Base-by-base conservation (phyloP, 805 yeast genomes). In the Yamadazyma paraphyllophila region DNA sequence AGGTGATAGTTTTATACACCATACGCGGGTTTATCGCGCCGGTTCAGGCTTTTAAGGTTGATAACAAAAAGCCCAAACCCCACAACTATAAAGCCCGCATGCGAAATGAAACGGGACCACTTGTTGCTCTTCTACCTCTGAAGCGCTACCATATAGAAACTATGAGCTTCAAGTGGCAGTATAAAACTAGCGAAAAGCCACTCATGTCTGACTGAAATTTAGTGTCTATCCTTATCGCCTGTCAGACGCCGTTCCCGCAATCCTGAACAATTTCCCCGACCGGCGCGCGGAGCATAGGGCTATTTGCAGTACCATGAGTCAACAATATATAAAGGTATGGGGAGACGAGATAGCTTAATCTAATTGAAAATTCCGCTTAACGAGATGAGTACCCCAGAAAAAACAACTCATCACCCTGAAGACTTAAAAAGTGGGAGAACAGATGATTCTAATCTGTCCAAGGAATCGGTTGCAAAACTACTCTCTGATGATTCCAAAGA, bases 401-500 rank as follows among this genome's bases (percentile, higher is more conserved):
- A 20, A 7, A 29, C 31, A 29, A 29, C 31, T 15, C 16, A 13
- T 32, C 10, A 13, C 3, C 17, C 36, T 32, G 36, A 32, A 32
- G 36, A 15, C 13, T 3, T 15, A 5, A 32, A 32, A 25, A 15
- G 26, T 17, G 26, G 37, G 13, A 36, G 13, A 9, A 12, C 17
- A 7, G 40, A 37, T 10, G 38, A 16, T 2, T 44, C 15, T 32
- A 12, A 44, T 26, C 38, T 39, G 34, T 26, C 45, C 2, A 33
- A 29, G 2, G 26, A 11, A 9, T 36, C 41, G 7, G 30, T n/a
- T 11, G 25, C 42, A 14, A 38, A 35, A 20, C 4, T 15, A n/a
- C 15, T 16, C 3, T 20, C 14, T 13, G 39, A 25, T 12, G 14
- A 20, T 8, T 38, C 47, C 2, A 45, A 45, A 36, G 44, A 45